Percentiles rank a stretch among this genome's conserved stretches.
These are phyloP conservation scores for Candida fluviatilis DNA, from an alignment of 805 yeast genomes.

Conservation along the genomic window DNA sequence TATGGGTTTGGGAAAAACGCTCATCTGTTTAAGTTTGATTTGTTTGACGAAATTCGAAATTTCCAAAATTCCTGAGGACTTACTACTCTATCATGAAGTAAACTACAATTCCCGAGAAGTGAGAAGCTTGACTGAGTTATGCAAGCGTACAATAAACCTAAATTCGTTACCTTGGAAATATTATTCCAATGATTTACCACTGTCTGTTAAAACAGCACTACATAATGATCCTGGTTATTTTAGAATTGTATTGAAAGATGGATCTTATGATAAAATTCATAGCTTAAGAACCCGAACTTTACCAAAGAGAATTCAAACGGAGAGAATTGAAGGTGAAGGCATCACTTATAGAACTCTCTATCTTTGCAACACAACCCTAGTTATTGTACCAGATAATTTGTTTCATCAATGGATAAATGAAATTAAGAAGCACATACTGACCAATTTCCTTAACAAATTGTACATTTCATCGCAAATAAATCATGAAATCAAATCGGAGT, in stretches of 20 bases:
- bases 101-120: neutral
- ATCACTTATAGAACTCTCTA: slow-evolving; percentile 25
- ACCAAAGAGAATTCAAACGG: slow-evolving; percentile 12
- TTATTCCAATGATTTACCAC: slow-evolving; percentile 42
- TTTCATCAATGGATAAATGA: slow-evolving; percentile 64
- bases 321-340: slow-evolving; percentile 14
- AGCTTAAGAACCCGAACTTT: slow-evolving; percentile 16
- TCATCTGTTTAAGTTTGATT: slow-evolving; percentile 54
- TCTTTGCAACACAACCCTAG: slow-evolving; percentile 51
- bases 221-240: slow-evolving; percentile 43
- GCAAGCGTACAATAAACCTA: slow-evolving; percentile 39
- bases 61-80: slow-evolving; percentile 39
- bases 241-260: slow-evolving; percentile 21
- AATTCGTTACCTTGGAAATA: slow-evolving; percentile 58
- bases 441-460: slow-evolving; percentile 30
- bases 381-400: slow-evolving; percentile 64
- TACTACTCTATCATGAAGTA: slow-evolving; percentile 14
- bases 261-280: slow-evolving; percentile 16
- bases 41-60: slow-evolving; percentile 52
- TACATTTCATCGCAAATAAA: slow-evolving; percentile 31
- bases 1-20: slow-evolving; percentile 67
- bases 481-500: slow-evolving; percentile 9
- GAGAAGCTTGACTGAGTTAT: slow-evolving; percentile 30
- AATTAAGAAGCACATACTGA: slow-evolving; percentile 49
- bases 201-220: slow-evolving; percentile 33